Conservation (phyloP, 2,329 filamentous ascomycete species). For the Xylaria sp. region DNA sequence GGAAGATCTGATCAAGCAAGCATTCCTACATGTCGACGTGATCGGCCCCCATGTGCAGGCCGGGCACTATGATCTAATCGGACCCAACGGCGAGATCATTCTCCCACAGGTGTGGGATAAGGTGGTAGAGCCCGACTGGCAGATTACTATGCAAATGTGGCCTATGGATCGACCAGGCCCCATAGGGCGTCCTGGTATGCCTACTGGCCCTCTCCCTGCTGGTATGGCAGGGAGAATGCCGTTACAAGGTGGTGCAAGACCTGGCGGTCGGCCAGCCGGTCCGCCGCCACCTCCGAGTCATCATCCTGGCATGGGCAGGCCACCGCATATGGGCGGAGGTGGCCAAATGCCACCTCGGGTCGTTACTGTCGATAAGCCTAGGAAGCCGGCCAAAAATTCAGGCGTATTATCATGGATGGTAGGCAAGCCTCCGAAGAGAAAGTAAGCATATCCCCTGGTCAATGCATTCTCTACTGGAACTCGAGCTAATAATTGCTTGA, state of each 20-base stretch:
- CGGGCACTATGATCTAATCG: constrained; percentile 80
- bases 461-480: not conserved
- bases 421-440: constrained; percentile 41
- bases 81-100: constrained; percentile 81
- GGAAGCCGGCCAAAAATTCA: constrained; percentile 38
- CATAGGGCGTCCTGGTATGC: constrained; percentile 23
- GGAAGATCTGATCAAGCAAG: constrained; percentile 85
- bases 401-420: constrained; percentile 44
- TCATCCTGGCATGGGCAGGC: not conserved
- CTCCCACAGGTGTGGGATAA: constrained; percentile 82
- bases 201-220: constrained; percentile 4
- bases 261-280: constrained; percentile 1
- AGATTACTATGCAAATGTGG: constrained; percentile 71
- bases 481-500: constrained; percentile 6
- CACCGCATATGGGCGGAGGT: not conserved
- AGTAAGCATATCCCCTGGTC: constrained; percentile 34
- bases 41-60: constrained; percentile 78
- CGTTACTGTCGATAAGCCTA: constrained; percentile 38
- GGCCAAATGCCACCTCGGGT: constrained; percentile 22
- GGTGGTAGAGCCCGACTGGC: constrained; percentile 78
- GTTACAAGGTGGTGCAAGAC: constrained; percentile 10
- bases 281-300: constrained; percentile 17
- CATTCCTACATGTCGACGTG: constrained; percentile 78
- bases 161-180: constrained; percentile 50
- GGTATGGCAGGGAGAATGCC: not conserved